Conservation (phyloP, 75 land plant species). For the Picea sitchensis region DNA sequence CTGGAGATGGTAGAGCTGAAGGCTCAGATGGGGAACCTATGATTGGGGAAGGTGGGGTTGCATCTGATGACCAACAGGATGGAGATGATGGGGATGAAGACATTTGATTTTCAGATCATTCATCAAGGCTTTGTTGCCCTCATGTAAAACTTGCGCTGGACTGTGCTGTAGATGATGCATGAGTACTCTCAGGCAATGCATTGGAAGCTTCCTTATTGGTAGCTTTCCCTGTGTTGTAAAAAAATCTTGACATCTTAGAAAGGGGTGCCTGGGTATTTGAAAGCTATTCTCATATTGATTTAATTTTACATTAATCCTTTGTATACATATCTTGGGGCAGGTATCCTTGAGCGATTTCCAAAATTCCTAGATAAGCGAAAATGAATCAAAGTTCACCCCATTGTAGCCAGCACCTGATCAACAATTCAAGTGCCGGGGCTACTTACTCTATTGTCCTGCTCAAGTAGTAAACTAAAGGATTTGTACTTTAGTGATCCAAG, state of each 20-base stretch:
- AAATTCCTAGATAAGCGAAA: neutral
- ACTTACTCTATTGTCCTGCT: neutral
- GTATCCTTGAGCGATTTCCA: constrained; percentile 3
- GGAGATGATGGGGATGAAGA: constrained; percentile 16
- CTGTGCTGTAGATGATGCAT: constrained; percentile 6
- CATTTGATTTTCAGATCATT: neutral
- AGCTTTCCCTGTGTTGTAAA: constrained; percentile 8
- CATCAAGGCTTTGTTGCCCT: neutral
- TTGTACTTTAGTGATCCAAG: neutral
- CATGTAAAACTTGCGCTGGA: constrained; percentile 2
- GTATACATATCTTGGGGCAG: constrained; percentile 4
- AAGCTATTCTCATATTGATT: constrained; percentile 8
- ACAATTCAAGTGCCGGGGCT: constrained; percentile 4
- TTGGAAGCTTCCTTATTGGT: constrained; percentile 3
- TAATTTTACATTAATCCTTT: constrained; percentile 4
- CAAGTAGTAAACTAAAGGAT: constrained; percentile 4
- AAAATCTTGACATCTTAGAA: constrained; percentile 10
- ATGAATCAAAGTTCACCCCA: neutral
- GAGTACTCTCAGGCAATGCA: neutral
- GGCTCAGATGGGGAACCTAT: constrained; percentile 48
- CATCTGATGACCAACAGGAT: constrained; percentile 27
- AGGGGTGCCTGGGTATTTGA: constrained; percentile 6
- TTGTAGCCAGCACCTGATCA: neutral
- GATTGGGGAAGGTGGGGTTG: constrained; percentile 45
- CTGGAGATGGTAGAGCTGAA: constrained; percentile 42